These are phyloP conservation scores for Kokia cookei DNA, from an alignment of 441 rosid genomes.

Conservation along the genomic window DNA sequence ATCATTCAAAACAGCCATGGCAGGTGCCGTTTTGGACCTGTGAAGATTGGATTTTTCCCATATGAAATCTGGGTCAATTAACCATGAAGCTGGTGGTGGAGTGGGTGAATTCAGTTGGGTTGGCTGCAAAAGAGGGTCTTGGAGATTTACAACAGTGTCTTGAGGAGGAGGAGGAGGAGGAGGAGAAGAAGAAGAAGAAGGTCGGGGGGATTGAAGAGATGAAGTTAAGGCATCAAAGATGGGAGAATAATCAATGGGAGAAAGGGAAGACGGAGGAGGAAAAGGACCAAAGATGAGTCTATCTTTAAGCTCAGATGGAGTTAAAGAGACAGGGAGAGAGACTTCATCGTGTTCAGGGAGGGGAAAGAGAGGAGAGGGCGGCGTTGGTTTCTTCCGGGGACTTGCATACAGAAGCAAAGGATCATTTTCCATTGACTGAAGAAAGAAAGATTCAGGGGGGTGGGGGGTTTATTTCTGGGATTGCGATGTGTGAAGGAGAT, in stretches of 20 bases:
- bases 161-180: slow-evolving; percentile 13
- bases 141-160: background rate
- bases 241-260: slow-evolving; percentile 26
- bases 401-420: slow-evolving; percentile 38
- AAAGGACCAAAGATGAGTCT: slow-evolving; percentile 72
- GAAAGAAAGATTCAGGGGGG: too few species aligned
- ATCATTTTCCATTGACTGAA: slow-evolving; percentile 31
- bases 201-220: slow-evolving; percentile 20
- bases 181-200: slow-evolving; percentile 21
- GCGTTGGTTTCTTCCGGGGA: slow-evolving; percentile 19
- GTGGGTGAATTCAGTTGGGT: slow-evolving; percentile 14
- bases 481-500: background rate
- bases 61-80: slow-evolving; percentile 28
- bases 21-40: slow-evolving; percentile 74
- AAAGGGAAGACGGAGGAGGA: slow-evolving; percentile 38
- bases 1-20: slow-evolving; percentile 62
- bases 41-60: slow-evolving; percentile 48
- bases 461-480: background rate
- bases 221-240: slow-evolving; percentile 48
- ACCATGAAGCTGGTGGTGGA: slow-evolving; percentile 17
- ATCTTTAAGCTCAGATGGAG: slow-evolving; percentile 70
- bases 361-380: slow-evolving; percentile 35
- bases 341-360: slow-evolving; percentile 70
- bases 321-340: slow-evolving; percentile 51
- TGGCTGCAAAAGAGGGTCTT: slow-evolving; percentile 16